Evolutionary conservation across 2,329 filamentous ascomycete genomes (phyloP).

Genomic region (Diaporthe helianthi): DNA sequence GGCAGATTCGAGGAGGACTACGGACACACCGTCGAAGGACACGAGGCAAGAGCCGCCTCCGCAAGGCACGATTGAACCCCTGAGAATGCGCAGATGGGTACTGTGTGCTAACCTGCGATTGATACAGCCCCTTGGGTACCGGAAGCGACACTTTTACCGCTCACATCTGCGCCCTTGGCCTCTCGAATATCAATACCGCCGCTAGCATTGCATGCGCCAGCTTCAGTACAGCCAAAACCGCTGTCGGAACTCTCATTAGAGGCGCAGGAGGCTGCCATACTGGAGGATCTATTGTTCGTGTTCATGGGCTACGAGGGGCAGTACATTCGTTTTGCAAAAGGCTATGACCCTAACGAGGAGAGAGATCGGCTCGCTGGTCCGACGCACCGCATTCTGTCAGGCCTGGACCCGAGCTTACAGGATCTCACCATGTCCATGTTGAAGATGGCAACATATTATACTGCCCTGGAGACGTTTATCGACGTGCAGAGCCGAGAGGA

Average conservation of each 20-base stretch:
- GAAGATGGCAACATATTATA: conserved; percentile 93
- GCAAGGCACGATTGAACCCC: conserved; percentile 51
- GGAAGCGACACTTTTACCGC: conserved; percentile 74
- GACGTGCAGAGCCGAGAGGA: conserved; percentile 93
- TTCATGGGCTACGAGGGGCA: conserved; percentile 99
- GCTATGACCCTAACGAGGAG: conserved; percentile 84
- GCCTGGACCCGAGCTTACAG: conserved; percentile 88
- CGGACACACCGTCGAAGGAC: conserved; percentile 55
- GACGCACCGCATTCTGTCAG: conserved; percentile 77
- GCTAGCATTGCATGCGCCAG: conserved; percentile 76
- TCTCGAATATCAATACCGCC: conserved; percentile 64
- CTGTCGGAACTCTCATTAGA: conserved; percentile 77
- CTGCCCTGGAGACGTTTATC: conserved; percentile 88
- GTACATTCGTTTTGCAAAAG: conserved; percentile 85
- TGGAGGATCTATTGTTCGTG: conserved; percentile 91
- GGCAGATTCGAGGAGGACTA: conserved; percentile 49
- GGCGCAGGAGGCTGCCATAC: conserved; percentile 82
- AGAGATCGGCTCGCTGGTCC: conserved; percentile 87
- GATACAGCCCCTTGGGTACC: conserved; percentile 73
- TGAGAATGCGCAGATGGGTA: not conserved
- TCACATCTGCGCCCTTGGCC: conserved; percentile 75
- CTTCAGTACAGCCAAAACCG: conserved; percentile 69
- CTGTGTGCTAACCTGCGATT: conserved; percentile 40
- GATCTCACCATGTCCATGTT: conserved; percentile 90
- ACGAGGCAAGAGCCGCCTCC: conserved; percentile 53